Evolutionary conservation across 176 grass and related monocot species (phyloP).

Genomic region (Secale cereale): DNA sequence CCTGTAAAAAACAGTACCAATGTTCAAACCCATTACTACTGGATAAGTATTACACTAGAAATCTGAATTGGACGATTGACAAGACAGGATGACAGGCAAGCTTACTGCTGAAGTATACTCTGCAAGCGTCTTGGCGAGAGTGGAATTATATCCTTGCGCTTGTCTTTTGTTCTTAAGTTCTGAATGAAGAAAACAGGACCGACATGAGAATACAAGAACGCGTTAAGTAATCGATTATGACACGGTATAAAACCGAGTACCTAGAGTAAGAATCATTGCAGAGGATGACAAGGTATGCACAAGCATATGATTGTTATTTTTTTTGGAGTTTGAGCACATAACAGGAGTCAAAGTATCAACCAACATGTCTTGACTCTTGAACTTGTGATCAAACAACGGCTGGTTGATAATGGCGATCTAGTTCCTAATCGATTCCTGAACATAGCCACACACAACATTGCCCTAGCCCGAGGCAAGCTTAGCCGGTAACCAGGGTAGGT

Average conservation of each 20-base stretch:
- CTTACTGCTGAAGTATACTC: slow-evolving; percentile 94
- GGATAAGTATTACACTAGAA: not conserved
- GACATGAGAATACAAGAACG: not conserved
- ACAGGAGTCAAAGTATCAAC: not conserved
- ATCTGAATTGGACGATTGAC: not conserved
- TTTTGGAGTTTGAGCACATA: not conserved
- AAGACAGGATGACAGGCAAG: not conserved
- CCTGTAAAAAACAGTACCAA: slow-evolving; percentile 39
- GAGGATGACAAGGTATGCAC: not conserved
- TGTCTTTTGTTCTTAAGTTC: slow-evolving; percentile 54
- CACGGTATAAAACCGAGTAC: not conserved
- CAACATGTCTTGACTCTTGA: not conserved
- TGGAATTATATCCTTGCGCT: slow-evolving; percentile 44
- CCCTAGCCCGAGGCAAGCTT: not conserved
- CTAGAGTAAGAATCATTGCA: not conserved
- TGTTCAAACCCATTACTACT: not conserved
- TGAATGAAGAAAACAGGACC: slow-evolving; percentile 18
- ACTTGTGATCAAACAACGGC: not conserved
- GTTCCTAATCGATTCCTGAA: not conserved
- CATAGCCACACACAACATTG: not conserved
- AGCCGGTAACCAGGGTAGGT: not conserved
- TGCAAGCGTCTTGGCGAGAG: slow-evolving; percentile 61
- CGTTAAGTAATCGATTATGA: not conserved
- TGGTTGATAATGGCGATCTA: not conserved
- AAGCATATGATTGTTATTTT: not conserved